Evolutionary conservation across 2,329 filamentous ascomycete genomes (phyloP).

Genomic region (Penicillium sp.): DNA sequence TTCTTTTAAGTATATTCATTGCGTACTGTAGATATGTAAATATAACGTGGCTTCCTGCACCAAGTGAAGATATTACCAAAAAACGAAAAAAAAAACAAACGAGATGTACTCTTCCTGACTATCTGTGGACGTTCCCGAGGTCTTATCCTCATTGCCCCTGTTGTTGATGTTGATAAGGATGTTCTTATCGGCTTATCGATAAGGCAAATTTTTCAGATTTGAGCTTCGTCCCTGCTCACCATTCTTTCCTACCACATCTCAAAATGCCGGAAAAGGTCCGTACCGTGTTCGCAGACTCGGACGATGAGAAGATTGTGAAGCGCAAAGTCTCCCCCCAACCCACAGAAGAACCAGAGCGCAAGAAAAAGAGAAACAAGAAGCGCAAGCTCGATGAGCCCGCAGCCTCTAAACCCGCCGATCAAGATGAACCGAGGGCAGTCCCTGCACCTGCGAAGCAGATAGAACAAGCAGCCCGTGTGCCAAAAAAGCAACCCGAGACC

Average conservation of each 20-base stretch:
- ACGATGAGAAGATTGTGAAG: constrained; percentile 24
- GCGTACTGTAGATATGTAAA: no score
- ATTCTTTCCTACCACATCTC: neutral
- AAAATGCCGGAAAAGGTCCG: constrained; percentile 26
- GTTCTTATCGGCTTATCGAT: constrained; percentile 29
- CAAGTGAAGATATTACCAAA: no score
- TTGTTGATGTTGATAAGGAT: neutral
- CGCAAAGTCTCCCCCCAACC: constrained; percentile 5
- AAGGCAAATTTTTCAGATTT: constrained; percentile 15
- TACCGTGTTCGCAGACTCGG: constrained; percentile 24
- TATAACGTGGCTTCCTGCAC: no score
- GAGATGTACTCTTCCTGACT: no score
- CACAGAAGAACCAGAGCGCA: constrained; percentile 12
- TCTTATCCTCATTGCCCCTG: no score
- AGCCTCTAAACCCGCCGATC: constrained; percentile 6
- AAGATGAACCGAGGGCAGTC: constrained; percentile 7
- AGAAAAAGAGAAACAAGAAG: constrained; percentile 35
- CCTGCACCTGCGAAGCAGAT: neutral
- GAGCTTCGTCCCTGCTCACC: neutral
- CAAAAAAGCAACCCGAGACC: constrained; percentile 1
- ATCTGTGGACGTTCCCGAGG: no score
- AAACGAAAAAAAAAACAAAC: no score
- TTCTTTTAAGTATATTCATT: no score
- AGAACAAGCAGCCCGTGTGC: neutral
- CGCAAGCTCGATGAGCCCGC: constrained; percentile 31